Conservation (phyloP, 192 early-diverging fungal species). For the Dispira parvispora region DNA sequence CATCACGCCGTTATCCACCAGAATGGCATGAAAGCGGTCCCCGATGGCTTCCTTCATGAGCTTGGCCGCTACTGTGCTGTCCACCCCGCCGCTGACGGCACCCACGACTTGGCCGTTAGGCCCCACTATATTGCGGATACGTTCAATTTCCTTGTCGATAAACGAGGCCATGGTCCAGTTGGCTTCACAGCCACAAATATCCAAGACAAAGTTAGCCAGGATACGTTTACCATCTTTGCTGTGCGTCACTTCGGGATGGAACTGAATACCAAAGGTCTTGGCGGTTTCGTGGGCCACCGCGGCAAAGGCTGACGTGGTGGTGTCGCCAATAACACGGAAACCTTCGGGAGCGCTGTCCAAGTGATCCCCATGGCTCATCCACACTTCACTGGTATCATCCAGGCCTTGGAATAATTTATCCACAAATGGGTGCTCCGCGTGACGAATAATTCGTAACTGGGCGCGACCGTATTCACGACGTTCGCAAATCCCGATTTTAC, state of each 20-base stretch:
- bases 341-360: conserved; percentile 58
- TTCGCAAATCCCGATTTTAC: conserved; percentile 61
- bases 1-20: conserved; percentile 99
- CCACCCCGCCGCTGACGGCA: conserved; percentile 94
- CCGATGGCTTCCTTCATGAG: conserved; percentile 97
- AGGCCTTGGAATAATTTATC: conserved; percentile 58
- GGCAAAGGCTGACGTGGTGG: conserved; percentile 74
- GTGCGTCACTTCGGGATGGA: conserved; percentile 99
- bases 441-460: conserved; percentile 44
- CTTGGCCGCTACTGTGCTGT: conserved; percentile 89
- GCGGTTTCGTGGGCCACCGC: conserved; percentile 70
- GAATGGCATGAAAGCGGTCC: conserved; percentile 92
- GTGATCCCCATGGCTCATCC: conserved; percentile 99
- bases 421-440: conserved; percentile 39
- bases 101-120: conserved; percentile 86
- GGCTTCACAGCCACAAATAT: conserved; percentile 64
- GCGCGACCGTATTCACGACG: conserved; percentile 95
- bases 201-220: conserved; percentile 86
- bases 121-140: conserved; percentile 82
- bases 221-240: conserved; percentile 67
- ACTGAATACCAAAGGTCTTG: conserved; percentile 89
- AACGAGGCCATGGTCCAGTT: conserved; percentile 97
- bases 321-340: conserved; percentile 75
- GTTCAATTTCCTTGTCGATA: conserved; percentile 92
- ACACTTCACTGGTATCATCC: conserved; percentile 45